These are phyloP conservation scores for Capsella rubella DNA, from an alignment of 441 rosid genomes.

Conservation along the genomic window DNA sequence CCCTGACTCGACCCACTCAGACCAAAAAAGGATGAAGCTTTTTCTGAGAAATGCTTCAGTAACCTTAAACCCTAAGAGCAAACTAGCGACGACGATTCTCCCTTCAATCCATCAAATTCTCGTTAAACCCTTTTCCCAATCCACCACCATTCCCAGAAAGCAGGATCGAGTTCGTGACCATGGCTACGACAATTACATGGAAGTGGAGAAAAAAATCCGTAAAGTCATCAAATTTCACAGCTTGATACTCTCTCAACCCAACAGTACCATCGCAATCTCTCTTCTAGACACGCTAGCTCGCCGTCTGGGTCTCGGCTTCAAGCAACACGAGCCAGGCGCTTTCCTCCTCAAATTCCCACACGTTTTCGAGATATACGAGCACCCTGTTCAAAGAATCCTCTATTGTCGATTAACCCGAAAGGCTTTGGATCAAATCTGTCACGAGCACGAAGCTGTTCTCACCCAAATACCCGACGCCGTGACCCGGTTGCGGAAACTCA, in stretches of 20 bases:
- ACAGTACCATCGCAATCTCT: slow-evolving; percentile 66
- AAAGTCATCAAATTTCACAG: slow-evolving; percentile 76
- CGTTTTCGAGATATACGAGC: slow-evolving; percentile 83
- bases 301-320: slow-evolving; percentile 80
- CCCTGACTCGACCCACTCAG: not conserved
- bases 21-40: slow-evolving; percentile 48
- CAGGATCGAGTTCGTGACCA: slow-evolving; percentile 86
- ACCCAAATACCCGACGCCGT: slow-evolving; percentile 71
- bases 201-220: slow-evolving; percentile 82
- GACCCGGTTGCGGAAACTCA: slow-evolving; percentile 71
- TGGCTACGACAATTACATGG: slow-evolving; percentile 97
- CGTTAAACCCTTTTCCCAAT: slow-evolving; percentile 60
- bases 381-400: slow-evolving; percentile 84
- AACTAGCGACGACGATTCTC: slow-evolving; percentile 5
- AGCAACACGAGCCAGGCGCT: slow-evolving; percentile 74
- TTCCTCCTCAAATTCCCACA: slow-evolving; percentile 86
- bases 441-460: slow-evolving; percentile 63
- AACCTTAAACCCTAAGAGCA: slow-evolving; percentile 46
- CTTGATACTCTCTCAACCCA: slow-evolving; percentile 71
- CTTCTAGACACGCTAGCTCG: slow-evolving; percentile 78
- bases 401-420: slow-evolving; percentile 76
- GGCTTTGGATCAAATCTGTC: slow-evolving; percentile 68
- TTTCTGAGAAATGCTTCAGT: slow-evolving; percentile 40
- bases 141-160: slow-evolving; percentile 83
- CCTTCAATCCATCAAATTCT: slow-evolving; percentile 35